phyloP scores from a whole-genome alignment of 257 asterid species.

The Handroanthus guayacan region DNA sequence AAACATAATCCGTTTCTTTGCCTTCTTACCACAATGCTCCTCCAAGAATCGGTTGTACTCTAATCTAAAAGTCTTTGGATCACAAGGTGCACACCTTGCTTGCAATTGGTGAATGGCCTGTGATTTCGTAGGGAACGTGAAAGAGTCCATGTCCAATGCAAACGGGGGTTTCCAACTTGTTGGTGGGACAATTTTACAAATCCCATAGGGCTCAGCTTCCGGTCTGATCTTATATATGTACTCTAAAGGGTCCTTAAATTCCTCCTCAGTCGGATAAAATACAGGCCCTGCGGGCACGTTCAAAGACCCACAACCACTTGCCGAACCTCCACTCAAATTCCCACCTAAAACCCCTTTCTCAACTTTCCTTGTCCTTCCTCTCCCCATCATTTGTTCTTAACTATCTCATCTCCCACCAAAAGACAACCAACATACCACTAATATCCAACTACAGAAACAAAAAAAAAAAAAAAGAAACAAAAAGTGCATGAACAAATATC shows the following conservation, averaged over 20 bases:
- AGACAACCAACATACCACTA: conserved; percentile 14
- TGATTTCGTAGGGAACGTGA: conserved; percentile 83
- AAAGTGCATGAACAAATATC: conserved; percentile 14
- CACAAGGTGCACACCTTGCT: conserved; percentile 84
- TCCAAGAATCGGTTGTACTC: conserved; percentile 84
- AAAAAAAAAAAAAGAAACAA: conserved; percentile 27
- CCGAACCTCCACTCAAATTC: conserved; percentile 47
- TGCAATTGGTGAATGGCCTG: conserved; percentile 97
- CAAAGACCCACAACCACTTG: conserved; percentile 55
- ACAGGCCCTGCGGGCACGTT: conserved; percentile 89
- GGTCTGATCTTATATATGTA: conserved; percentile 91
- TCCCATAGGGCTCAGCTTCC: conserved; percentile 94
- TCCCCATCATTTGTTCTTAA: conserved; percentile 67
- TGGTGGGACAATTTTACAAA: conserved; percentile 96
- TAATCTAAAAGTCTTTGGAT: conserved; percentile 78
- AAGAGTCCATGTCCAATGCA: conserved; percentile 71
- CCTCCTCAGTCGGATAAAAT: conserved; percentile 85
- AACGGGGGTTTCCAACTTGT: conserved; percentile 88
- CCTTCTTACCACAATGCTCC: conserved; percentile 84
- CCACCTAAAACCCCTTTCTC: conserved; percentile 80
- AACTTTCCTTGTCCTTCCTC: conserved; percentile 83
- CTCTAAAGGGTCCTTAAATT: conserved; percentile 89
- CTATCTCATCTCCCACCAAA: conserved; percentile 35
- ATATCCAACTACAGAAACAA: conserved; percentile 39
- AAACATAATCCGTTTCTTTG: conserved; percentile 71